Percentiles rank a stretch among this genome's conserved stretches.
Evolutionary conservation across 352 stramenopile species (phyloP).

Genomic region (Pythium scleroteichum): DNA sequence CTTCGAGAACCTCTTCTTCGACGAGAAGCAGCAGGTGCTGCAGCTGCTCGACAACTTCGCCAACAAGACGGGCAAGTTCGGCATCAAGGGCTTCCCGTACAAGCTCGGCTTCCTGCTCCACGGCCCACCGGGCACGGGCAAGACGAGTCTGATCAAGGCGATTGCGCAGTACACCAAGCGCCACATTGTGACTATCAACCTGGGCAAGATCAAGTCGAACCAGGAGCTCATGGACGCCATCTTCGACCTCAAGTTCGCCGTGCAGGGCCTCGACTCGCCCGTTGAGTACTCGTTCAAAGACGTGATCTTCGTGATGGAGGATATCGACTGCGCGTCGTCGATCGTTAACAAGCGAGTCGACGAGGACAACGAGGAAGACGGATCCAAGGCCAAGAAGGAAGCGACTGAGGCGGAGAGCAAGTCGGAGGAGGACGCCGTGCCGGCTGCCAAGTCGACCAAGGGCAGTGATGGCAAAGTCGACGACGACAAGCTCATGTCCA

Average conservation of each 20-base stretch:
- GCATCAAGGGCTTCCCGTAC: constrained; percentile 85
- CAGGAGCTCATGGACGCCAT: constrained; percentile 76
- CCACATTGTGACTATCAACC: constrained; percentile 65
- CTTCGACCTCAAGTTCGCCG: constrained; percentile 65
- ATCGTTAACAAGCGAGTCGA: constrained; percentile 52
- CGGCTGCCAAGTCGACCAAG: neutral
- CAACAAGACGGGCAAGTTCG: constrained; percentile 72
- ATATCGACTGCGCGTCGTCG: constrained; percentile 80
- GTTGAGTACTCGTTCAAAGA: constrained; percentile 75
- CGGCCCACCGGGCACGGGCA: constrained; percentile 67
- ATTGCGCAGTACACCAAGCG: constrained; percentile 74
- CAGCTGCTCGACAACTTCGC: constrained; percentile 77
- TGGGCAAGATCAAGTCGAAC: constrained; percentile 77
- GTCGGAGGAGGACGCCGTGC: constrained; percentile 1
- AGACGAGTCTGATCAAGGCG: constrained; percentile 90
- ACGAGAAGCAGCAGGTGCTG: constrained; percentile 74
- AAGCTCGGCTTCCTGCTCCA: constrained; percentile 88
- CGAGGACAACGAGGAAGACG: neutral
- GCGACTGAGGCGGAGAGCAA: constrained; percentile 7
- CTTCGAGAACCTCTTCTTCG: constrained; percentile 89
- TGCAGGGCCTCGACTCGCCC: constrained; percentile 59
- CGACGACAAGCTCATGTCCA: neutral
- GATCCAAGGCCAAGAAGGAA: neutral
- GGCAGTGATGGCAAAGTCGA: neutral
- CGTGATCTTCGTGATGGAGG: constrained; percentile 90